These are phyloP conservation scores for Entonaema liquescens DNA, from an alignment of 495 filamentous ascomycete species.

Conservation along the genomic window DNA sequence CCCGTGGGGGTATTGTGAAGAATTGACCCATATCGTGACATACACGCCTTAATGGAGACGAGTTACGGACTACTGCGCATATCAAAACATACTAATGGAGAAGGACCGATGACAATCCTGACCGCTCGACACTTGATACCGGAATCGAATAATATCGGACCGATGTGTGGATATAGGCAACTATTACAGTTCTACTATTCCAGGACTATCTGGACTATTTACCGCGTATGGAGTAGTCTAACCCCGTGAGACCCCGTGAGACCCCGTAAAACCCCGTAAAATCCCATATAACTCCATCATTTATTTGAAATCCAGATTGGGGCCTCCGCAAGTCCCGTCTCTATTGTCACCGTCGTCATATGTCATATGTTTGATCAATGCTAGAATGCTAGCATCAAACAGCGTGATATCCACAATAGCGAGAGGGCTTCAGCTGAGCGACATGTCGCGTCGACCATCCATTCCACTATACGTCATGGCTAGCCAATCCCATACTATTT, in stretches of 20 bases:
- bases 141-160: conserved; percentile 23
- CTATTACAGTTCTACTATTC: neutral
- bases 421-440: neutral
- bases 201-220: neutral
- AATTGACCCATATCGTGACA: neutral
- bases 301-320: conserved; percentile 5
- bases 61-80: neutral
- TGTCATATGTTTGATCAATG: neutral
- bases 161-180: conserved; percentile 12
- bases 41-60: too few species aligned
- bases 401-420: neutral
- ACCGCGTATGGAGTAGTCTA: neutral
- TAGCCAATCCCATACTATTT: neutral
- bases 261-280: neutral
- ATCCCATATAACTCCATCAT: neutral
- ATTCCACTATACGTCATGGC: conserved; percentile 17
- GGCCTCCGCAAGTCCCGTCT: neutral
- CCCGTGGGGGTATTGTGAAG: neutral
- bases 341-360: neutral
- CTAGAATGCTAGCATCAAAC: neutral
- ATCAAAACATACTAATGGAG: neutral
- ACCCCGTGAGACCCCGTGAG: neutral
- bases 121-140: conserved; percentile 10
- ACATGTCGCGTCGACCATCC: conserved; percentile 3
- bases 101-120: conserved; percentile 5